Base-by-base conservation (phyloP, 1,284 basidiomycete genomes). In the Phellopilus nigrolimitatus region DNA sequence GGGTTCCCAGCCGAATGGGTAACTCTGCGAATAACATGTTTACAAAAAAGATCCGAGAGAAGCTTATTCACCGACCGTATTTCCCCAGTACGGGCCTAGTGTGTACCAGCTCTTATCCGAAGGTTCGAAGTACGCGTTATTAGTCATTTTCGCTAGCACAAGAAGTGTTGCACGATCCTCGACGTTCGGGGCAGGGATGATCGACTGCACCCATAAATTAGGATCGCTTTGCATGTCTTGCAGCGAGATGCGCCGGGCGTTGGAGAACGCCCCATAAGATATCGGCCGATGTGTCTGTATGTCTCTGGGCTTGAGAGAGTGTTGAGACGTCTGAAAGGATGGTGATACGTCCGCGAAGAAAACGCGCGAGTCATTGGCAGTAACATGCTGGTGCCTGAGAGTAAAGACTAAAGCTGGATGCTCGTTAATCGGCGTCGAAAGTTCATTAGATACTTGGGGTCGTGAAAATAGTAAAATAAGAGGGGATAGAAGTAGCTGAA, bases 1-100 rank as follows among this genome's bases (percentile, higher is more conserved):
- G 1, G 84, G 80, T 62, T 92, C 88, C 95, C 95, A 99, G 3
- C 95, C 95, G 62, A 97, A 90, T 0, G 89, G 91, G 60, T 83
- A 78, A 17, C 77, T 77, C 87, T 91, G 46, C 45, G 1, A 24
- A 36, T 49, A 51, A 52, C 9, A 53, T 79, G 59, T 80, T 74
- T 22, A 72, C 22, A 38, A n/a, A 24, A 22, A 31, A 10, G 12
- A 4, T 12, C n/a, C 30, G 37, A 17, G 25, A n/a, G 19, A n/a
- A 28, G 24, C 13, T 25, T 12, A 37, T 5, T 37, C 49, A 43
- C 51, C 50, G 38, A 56, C 56, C 12, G 15, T 42, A 30, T 56
- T 56, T 25, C 46, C 36, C 54, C 56, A 55, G 10, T 39, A 27
- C n/a, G 38, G 37, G 10, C 30, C 51, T 13, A 57, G 51, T 3